Base-by-base conservation (phyloP, 495 filamentous ascomycete genomes). In the Aspergillus ostianus region DNA sequence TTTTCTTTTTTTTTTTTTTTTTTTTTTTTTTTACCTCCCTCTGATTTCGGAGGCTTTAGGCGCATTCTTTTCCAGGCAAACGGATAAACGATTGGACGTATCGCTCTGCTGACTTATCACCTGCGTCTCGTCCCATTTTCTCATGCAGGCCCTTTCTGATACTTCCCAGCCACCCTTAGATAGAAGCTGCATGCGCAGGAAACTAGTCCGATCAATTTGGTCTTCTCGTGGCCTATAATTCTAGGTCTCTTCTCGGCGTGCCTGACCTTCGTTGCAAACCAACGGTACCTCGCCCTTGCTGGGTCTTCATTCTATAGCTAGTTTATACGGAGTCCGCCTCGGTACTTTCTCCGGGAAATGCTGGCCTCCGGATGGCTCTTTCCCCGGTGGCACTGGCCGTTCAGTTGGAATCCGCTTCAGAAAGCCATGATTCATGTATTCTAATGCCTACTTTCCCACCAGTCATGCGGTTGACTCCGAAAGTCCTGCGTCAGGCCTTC, bases 171-270 rank as follows among this genome's bases (percentile, higher is more conserved):
- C 56, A 19, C 20, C 10, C 36, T 41, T 56, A 47, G 48, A 45
- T 44, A 29, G 50, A 27, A 46, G 45, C 52, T 67, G 58, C 64
- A 63, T 45, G 54, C 19, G 47, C 41, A 56, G 53, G 27, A 55
- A 18, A 21, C 51, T 63, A 62, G 61, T 49, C 47, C 52, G 54
- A 44, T 60, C 53, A 26, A 58, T 58, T 48, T 62, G 48, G 58
- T 29, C 20, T n/a, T 49, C 47, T 55, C 57, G 36, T 60, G 59
- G 58, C 61, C 58, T 64, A 62, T 62, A 36, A 51, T 30, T 60
- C 54, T 36, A 29, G 8, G 19, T 21, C 26, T 48, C 32, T 27
- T 51, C 51, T 44, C 49, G 50, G 29, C 50, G 29, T 8, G 17
- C 58, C 52, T 7, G 27, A 17, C 60, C 44, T 47, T 29, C 51